Evolutionary conservation across 306 rosid genomes (phyloP), one percentile per base, ranked within the genome.

Genomic region (Chamaecrista fasciculata): DNA sequence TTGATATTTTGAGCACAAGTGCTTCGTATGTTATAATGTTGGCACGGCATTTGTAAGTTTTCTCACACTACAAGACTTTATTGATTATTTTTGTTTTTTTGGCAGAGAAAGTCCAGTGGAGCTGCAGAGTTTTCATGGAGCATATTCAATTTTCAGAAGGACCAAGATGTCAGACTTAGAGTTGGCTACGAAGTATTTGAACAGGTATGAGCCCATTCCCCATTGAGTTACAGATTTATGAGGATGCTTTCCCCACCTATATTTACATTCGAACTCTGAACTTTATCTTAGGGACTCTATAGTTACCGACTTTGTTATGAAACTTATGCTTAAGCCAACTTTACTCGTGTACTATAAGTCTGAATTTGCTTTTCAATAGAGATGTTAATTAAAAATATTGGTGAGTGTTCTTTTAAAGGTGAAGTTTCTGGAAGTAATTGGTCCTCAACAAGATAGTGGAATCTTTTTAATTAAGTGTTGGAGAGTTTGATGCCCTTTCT

Each of bases 91-190:
- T 8, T 44, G 21, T 46, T 67, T 65, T 40, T 26, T 55, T 80
- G 56, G 49, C 80, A 91, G 96, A 81, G 72, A 62, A 91, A 81
- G 75, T 68, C 87, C 6, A 82, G 36, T 48, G 97, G 91, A 36
- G 99, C 92, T 8, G 92, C 89, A 49, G 97, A 91, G 75, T 78
- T 95, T 34, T 82, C 90, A 1, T 91, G 94, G 97, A 72, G 80
- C 68, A 18, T 85, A 20, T 77, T 89, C 47, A 81, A 91, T 81
- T 89, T 95, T 66, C 92, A 87, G 69, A 80, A 79, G 86, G 91
- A 89, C 24, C 99, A 95, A 81, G 96, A 95, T 83, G 80, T 91
- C 48, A 79, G 99, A 70, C 56, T 91, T 57, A 89, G 87, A 80
- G 18, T 95, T 64, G 99, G 99, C 34, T 95, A 82, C 52, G 95